phyloP scores from a whole-genome alignment of 2,329 filamentous ascomycete genomes.

The Paramyrothecium roridum region DNA sequence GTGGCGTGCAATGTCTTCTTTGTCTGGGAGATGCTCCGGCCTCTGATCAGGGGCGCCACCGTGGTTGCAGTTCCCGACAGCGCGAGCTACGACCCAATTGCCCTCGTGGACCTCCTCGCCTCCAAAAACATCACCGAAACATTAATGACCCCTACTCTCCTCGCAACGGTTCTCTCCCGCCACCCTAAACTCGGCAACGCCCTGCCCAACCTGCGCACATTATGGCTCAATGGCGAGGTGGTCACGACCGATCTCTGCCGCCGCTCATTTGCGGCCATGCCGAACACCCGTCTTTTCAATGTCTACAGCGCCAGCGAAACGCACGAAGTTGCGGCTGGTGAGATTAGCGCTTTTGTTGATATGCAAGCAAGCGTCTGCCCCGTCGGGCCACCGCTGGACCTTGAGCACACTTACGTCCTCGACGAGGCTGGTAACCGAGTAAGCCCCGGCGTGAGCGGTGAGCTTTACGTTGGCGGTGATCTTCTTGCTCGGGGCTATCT shows the following conservation, averaged over 20 bases:
- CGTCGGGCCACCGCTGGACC: slow-evolving; percentile 68
- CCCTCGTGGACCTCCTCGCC: slow-evolving; percentile 68
- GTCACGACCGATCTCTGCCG: slow-evolving; percentile 74
- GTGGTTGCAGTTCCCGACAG: slow-evolving; percentile 74
- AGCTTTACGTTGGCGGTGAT: slow-evolving; percentile 73
- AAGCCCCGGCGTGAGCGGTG: slow-evolving; percentile 59
- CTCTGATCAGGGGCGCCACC: slow-evolving; percentile 71
- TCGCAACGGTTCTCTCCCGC: slow-evolving; percentile 70
- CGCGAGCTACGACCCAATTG: slow-evolving; percentile 72
- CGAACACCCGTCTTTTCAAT: slow-evolving; percentile 68
- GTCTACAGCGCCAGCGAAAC: slow-evolving; percentile 83
- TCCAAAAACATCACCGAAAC: slow-evolving; percentile 71
- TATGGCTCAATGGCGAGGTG: slow-evolving; percentile 83
- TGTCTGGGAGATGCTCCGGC: slow-evolving; percentile 79
- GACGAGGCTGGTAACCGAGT: slow-evolving; percentile 66
- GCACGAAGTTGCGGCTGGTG: slow-evolving; percentile 75
- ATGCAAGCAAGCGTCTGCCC: slow-evolving; percentile 65
- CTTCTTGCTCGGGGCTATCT: slow-evolving; percentile 75
- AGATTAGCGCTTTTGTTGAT: slow-evolving; percentile 66
- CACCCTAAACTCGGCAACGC: slow-evolving; percentile 62
- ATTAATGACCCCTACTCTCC: slow-evolving; percentile 77
- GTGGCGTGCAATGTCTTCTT: slow-evolving; percentile 90
- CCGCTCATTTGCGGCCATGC: slow-evolving; percentile 64
- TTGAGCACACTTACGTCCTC: slow-evolving; percentile 68
- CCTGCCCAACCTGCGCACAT: slow-evolving; percentile 63